Base-by-base conservation (phyloP, 805 yeast genomes). In the Kuraishia borneana region DNA sequence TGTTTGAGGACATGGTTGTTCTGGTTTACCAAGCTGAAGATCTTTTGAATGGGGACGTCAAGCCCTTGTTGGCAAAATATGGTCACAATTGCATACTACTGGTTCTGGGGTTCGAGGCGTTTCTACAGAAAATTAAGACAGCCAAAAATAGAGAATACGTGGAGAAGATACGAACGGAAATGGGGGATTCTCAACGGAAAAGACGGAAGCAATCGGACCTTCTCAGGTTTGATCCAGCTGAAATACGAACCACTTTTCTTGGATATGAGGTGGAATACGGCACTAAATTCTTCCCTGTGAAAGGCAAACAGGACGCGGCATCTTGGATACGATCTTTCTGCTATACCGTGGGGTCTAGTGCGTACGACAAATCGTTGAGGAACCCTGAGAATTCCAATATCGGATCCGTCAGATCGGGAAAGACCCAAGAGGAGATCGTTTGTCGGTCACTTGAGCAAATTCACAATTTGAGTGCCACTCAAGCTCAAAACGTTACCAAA, bases 271-370 rank as follows among this genome's bases (percentile, higher is more conserved):
- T 76, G 5, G 43, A 58, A 21, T 43, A 61, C 42, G 65, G 67
- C 3, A 50, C 71, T 16, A 73, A 73, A 40, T 48, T 76, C 1
- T 73, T 75, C 42, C 68, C 65, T 12, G 61, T 69, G 2, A 63
- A 60, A 53, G 70, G 60, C 31, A 46, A 47, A 5, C 61, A 51
- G 31, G 83, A 76, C 33, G 53, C 69, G 1, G 36, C 61, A 1
- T 61, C 55, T 3, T 75, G 83, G 75, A 46, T 78, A 12, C 66
- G 61, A 31, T 67, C 77, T 12, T 64, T 77, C 40, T 58, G 82
- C 0, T 69, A 74, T 42, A 63, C 84, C 0, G 61, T 79, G 5
- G 63, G 75, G 0, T 48, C 56, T 12, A 58, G 71, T 9, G 46
- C 73, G 21, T 71, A 72, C 50, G 85, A 78, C 45, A 70, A 70